phyloP scores from a whole-genome alignment of 1,284 basidiomycete genomes.

The Irpex sp. region DNA sequence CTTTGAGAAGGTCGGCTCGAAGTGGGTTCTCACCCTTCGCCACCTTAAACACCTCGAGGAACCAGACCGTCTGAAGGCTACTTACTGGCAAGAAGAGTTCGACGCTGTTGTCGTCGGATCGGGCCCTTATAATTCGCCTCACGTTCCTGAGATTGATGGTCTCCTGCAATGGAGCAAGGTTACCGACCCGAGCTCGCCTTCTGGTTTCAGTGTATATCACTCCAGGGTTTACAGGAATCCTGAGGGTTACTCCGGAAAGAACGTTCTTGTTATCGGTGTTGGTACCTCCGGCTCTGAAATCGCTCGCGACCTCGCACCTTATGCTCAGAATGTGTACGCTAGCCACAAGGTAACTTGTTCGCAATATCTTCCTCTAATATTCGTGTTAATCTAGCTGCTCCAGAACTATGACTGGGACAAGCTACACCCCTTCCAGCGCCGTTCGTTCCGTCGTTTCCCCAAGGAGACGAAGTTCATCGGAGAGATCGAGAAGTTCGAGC shows the following conservation, averaged over 20 bases:
- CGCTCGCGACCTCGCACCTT: conserved; percentile 15
- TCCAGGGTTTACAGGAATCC: conserved; percentile 15
- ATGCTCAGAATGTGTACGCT: conserved; percentile 14
- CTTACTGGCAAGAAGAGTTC: conserved; percentile 16
- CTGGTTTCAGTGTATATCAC: conserved; percentile 15
- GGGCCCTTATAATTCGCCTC: conserved; percentile 9
- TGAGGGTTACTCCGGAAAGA: conserved; percentile 10
- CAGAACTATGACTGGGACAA: conserved; percentile 18
- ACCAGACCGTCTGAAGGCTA: conserved; percentile 9
- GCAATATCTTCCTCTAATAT: neutral
- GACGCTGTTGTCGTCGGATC: conserved; percentile 13
- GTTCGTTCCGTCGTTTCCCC: conserved; percentile 16
- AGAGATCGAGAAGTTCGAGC: conserved; percentile 18
- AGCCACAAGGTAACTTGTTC: conserved; percentile 10
- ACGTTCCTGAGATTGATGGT: conserved; percentile 15
- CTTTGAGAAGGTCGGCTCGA: conserved; percentile 25
- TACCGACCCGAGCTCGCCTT: neutral
- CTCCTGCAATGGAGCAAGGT: conserved; percentile 16
- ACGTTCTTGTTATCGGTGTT: conserved; percentile 9
- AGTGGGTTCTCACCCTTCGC: conserved; percentile 31
- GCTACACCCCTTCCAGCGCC: conserved; percentile 18
- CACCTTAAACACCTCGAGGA: conserved; percentile 13
- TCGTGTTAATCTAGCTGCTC: neutral
- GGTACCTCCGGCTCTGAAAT: conserved; percentile 14
- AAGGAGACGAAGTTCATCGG: conserved; percentile 7